Conservation (phyloP, 305 asterid genomes). For the Solanum hybrid region DNA sequence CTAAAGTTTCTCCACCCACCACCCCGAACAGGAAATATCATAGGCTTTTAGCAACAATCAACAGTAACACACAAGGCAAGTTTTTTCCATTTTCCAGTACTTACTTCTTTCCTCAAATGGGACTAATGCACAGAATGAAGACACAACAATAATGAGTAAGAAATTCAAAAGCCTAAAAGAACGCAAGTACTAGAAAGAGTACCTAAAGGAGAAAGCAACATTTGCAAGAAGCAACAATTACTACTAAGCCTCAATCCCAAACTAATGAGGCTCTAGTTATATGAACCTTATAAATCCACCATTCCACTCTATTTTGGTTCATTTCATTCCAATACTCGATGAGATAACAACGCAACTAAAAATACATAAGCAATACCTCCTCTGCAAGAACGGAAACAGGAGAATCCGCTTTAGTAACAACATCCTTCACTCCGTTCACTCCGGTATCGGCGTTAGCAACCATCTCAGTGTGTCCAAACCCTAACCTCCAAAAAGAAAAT, state of each 20-base stretch:
- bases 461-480: slow-evolving; percentile 13
- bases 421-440: slow-evolving; percentile 31
- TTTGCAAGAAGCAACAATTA: not conserved
- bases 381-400: slow-evolving; percentile 95
- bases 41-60: not conserved
- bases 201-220: not conserved
- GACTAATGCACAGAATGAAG: not conserved
- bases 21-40: not conserved
- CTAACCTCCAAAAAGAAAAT: slow-evolving; percentile 8
- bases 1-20: not conserved
- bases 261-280: not conserved
- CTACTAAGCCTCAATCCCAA: not conserved
- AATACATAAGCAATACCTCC: slow-evolving; percentile 37
- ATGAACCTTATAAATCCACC: not conserved
- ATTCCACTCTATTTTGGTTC: not conserved
- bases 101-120: not conserved
- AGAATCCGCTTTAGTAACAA: slow-evolving; percentile 51
- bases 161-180: not conserved
- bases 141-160: not conserved
- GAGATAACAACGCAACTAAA: not conserved
- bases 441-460: slow-evolving; percentile 17
- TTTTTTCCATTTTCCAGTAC: not conserved
- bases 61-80: not conserved
- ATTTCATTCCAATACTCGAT: not conserved
- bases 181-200: not conserved